Conservation (phyloP, 2,329 filamentous ascomycete genomes). For the Paraphoma sp. region DNA sequence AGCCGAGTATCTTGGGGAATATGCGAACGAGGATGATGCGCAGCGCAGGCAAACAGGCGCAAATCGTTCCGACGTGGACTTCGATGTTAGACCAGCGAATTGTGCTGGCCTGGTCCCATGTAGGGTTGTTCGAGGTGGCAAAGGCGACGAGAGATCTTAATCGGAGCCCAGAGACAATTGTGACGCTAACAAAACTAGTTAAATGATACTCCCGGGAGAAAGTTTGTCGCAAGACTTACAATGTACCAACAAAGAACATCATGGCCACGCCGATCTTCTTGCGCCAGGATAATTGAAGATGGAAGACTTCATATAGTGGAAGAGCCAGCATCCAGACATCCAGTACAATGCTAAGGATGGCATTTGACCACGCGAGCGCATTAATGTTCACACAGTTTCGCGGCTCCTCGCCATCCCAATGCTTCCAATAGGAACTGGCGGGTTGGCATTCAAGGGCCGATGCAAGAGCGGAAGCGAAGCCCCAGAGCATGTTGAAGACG, state of each 20-base stretch:
- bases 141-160: slow-evolving; percentile 50
- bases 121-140: slow-evolving; percentile 46
- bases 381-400: slow-evolving; percentile 40
- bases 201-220: background rate
- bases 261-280: slow-evolving; percentile 42
- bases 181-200: slow-evolving; percentile 13
- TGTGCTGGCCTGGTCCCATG: slow-evolving; percentile 35
- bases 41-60: slow-evolving; percentile 50
- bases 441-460: slow-evolving; percentile 39
- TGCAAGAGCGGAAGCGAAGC: slow-evolving; percentile 17
- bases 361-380: slow-evolving; percentile 36
- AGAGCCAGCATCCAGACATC: slow-evolving; percentile 33
- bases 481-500: slow-evolving; percentile 26
- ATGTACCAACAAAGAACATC: slow-evolving; percentile 43
- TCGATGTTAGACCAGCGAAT: slow-evolving; percentile 24
- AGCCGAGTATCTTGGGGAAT: slow-evolving; percentile 43
- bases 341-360: slow-evolving; percentile 32
- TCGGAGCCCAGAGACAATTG: slow-evolving; percentile 50
- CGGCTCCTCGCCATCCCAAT: slow-evolving; percentile 25
- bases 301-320: slow-evolving; percentile 36
- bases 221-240: slow-evolving; percentile 17
- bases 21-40: slow-evolving; percentile 41
- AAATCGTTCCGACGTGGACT: slow-evolving; percentile 43
- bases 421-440: slow-evolving; percentile 36
- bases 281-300: slow-evolving; percentile 34